phyloP scores from a whole-genome alignment of 106 monocot species.

The Dioscorea alata region DNA sequence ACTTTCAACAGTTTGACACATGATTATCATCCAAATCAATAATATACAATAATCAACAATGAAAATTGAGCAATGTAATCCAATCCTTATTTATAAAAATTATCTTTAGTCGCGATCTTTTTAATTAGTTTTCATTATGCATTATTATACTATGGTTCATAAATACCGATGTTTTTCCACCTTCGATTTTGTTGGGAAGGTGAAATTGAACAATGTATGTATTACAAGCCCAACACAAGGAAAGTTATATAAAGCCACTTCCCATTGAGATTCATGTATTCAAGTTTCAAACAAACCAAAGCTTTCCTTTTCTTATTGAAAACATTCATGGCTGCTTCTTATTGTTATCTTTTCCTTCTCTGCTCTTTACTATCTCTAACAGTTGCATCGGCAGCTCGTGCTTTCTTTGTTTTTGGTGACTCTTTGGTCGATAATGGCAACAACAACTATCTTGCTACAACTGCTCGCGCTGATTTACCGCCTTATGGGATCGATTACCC shows the following conservation, averaged over 20 bases:
- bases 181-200: too few relatives aligned
- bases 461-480: conserved; percentile 60
- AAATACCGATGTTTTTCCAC: too few relatives aligned
- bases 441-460: conserved; percentile 78
- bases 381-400: conserved; percentile 31
- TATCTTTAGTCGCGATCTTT: too few relatives aligned
- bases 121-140: too few relatives aligned
- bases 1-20: too few relatives aligned
- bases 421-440: conserved; percentile 90
- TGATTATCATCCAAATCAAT: too few relatives aligned
- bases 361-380: conserved; percentile 3
- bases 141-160: too few relatives aligned
- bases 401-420: conserved; percentile 87
- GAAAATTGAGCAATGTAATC: too few relatives aligned
- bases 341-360: background rate
- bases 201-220: background rate
- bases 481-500: conserved; percentile 85
- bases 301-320: background rate
- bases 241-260: background rate
- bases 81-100: too few relatives aligned
- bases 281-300: background rate
- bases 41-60: too few relatives aligned
- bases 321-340: too few relatives aligned
- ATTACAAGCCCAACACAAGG: too few relatives aligned
- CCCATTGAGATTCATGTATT: background rate